Evolutionary conservation across 2,329 filamentous ascomycete species (phyloP).

Genomic region (Graphilbum fragrans): DNA sequence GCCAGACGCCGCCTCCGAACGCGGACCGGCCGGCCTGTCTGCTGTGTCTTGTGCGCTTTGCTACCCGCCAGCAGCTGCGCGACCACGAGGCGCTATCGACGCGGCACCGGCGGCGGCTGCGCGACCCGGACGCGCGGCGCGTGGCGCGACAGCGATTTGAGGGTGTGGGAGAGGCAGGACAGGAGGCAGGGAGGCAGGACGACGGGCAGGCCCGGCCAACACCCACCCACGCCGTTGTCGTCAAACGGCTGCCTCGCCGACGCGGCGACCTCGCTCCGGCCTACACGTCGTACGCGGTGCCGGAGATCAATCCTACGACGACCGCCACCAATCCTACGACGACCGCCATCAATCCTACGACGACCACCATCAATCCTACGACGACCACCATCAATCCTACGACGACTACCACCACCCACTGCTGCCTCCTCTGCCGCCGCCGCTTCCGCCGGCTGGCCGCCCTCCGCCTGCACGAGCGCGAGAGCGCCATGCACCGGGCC

Average conservation of each 20-base stretch:
- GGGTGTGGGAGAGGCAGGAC: conserved; percentile 1
- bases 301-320: too few relatives aligned
- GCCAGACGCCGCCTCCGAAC: background rate
- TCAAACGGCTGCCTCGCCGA: conserved; percentile 14
- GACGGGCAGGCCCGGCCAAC: background rate
- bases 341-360: too few relatives aligned
- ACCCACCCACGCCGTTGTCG: background rate
- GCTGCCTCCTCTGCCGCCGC: conserved; percentile 29
- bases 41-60: conserved; percentile 48
- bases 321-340: too few relatives aligned
- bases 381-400: background rate
- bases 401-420: conserved; percentile 17
- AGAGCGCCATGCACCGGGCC: conserved; percentile 28
- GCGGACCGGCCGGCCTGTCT: conserved; percentile 35
- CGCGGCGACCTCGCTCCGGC: conserved; percentile 21
- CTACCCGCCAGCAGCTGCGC: conserved; percentile 24
- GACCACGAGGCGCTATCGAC: conserved; percentile 14
- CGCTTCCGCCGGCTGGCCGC: conserved; percentile 25
- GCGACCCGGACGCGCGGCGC: conserved; percentile 5
- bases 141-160: conserved; percentile 7
- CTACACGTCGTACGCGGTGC: conserved; percentile 40
- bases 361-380: too few relatives aligned
- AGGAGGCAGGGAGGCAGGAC: background rate
- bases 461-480: conserved; percentile 30
- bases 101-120: conserved; percentile 12